A percentile compares a stretch with the other conserved stretches of the same genome.
phyloP scores from a whole-genome alignment of 1,284 basidiomycete species.

The Leccinum fuscescens region DNA sequence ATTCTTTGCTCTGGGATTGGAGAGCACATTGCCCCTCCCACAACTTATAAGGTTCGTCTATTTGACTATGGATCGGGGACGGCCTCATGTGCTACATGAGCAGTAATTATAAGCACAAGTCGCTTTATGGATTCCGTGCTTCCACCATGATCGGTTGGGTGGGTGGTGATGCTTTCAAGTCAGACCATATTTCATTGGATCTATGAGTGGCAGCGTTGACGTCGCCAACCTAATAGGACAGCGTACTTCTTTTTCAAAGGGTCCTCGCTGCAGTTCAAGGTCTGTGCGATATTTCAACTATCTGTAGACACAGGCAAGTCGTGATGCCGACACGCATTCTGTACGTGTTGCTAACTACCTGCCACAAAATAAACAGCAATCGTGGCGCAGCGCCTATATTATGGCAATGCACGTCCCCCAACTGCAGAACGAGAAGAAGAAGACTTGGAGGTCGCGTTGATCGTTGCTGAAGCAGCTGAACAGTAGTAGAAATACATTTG shows the following conservation, averaged over 20 bases:
- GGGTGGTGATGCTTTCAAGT: conserved; percentile 84
- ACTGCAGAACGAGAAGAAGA: conserved; percentile 54
- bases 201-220: conserved; percentile 13
- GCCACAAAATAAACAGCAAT: conserved; percentile 50
- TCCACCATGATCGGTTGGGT: conserved; percentile 82
- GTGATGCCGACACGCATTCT: conserved; percentile 10
- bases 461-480: conserved; percentile 43
- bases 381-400: conserved; percentile 65
- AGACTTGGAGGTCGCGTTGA: conserved; percentile 70
- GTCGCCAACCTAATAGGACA: conserved; percentile 45
- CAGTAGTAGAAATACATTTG: conserved; percentile 43
- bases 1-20: conserved; percentile 75
- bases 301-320: conserved; percentile 70
- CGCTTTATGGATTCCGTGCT: conserved; percentile 79
- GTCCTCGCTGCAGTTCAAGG: conserved; percentile 75
- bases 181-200: conserved; percentile 24
- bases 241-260: conserved; percentile 73
- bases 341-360: conserved; percentile 14
- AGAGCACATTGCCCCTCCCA: conserved; percentile 80
- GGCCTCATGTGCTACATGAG: conserved; percentile 16
- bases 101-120: conserved; percentile 74
- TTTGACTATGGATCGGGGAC: conserved; percentile 17
- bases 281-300: conserved; percentile 78
- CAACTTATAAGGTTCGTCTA: conserved; percentile 66
- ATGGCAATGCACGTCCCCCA: conserved; percentile 62